These are phyloP conservation scores for Leucosporidium creatinivorum DNA, from an alignment of 768 basidiomycete species.

Conservation along the genomic window DNA sequence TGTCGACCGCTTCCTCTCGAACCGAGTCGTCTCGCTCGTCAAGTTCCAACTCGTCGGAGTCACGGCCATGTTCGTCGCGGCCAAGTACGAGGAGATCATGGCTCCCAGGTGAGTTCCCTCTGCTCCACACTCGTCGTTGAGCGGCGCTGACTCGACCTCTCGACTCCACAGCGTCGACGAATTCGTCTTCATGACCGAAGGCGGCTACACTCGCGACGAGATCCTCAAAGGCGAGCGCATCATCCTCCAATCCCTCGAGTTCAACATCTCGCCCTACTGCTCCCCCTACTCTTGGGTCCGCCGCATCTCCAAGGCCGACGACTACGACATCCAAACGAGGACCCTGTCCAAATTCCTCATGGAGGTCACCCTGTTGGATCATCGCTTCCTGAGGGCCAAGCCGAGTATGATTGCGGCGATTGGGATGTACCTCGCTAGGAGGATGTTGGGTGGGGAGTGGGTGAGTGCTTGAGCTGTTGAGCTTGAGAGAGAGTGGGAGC, in stretches of 20 bases:
- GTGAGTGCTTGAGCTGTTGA: conserved; percentile 53
- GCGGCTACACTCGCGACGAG: conserved; percentile 86
- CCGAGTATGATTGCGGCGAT: conserved; percentile 90
- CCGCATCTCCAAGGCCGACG: conserved; percentile 95
- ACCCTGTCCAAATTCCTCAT: conserved; percentile 96
- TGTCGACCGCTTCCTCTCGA: conserved; percentile 82
- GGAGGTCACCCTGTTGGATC: conserved; percentile 86
- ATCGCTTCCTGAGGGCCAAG: conserved; percentile 86
- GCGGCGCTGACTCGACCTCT: neutral
- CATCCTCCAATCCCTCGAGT: conserved; percentile 87
- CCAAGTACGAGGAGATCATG: conserved; percentile 98
- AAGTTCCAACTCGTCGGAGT: conserved; percentile 96
- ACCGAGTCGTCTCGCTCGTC: conserved; percentile 75
- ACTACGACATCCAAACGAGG: conserved; percentile 95
- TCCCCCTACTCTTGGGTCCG: conserved; percentile 99
- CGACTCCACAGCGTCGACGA: conserved; percentile 64
- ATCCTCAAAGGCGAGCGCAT: conserved; percentile 97
- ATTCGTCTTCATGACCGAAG: conserved; percentile 96
- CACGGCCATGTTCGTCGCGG: conserved; percentile 97
- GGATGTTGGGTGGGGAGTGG: conserved; percentile 93
- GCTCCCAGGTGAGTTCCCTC: conserved; percentile 59
- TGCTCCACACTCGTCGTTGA: neutral
- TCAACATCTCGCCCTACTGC: conserved; percentile 93
- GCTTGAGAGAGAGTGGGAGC: neutral
- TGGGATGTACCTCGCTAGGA: conserved; percentile 91